Evolutionary conservation across 108 stramenopile species (phyloP).

Genomic region (Fistulifera pelliculosa): DNA sequence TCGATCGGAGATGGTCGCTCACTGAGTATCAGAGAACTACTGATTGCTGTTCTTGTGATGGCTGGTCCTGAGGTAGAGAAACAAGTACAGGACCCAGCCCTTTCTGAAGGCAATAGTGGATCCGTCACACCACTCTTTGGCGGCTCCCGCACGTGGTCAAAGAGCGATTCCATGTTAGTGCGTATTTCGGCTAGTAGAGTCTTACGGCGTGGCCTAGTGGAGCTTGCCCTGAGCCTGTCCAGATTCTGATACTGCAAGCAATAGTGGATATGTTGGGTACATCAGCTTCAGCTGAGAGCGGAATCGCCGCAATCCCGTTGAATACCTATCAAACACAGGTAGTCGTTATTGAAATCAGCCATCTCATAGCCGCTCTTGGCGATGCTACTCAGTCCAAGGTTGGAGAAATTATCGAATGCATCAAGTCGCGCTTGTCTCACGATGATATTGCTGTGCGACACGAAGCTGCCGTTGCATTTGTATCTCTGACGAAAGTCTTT

Average conservation of each 20-base stretch:
- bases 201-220: conserved; percentile 57
- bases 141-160: conserved; percentile 29
- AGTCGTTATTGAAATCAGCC: conserved; percentile 70
- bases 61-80: conserved; percentile 60
- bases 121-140: conserved; percentile 29
- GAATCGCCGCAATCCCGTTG: conserved; percentile 17
- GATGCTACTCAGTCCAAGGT: conserved; percentile 61
- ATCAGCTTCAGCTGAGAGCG: not conserved
- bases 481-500: conserved; percentile 48
- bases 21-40: conserved; percentile 28
- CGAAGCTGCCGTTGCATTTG: conserved; percentile 68
- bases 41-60: conserved; percentile 49
- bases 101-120: conserved; percentile 8
- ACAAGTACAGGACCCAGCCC: conserved; percentile 30
- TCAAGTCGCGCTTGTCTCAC: conserved; percentile 50
- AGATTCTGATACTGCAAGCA: conserved; percentile 43
- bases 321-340: conserved; percentile 74
- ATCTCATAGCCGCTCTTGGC: conserved; percentile 54
- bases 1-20: conserved; percentile 29
- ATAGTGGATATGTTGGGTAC: not conserved
- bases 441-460: conserved; percentile 72
- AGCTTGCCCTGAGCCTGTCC: conserved; percentile 58
- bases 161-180: conserved; percentile 58
- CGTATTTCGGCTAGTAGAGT: conserved; percentile 52
- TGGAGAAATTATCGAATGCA: conserved; percentile 45